Evolutionary conservation across 768 basidiomycete genomes (phyloP).

Genomic region (Boletus rufocinnamomeus): DNA sequence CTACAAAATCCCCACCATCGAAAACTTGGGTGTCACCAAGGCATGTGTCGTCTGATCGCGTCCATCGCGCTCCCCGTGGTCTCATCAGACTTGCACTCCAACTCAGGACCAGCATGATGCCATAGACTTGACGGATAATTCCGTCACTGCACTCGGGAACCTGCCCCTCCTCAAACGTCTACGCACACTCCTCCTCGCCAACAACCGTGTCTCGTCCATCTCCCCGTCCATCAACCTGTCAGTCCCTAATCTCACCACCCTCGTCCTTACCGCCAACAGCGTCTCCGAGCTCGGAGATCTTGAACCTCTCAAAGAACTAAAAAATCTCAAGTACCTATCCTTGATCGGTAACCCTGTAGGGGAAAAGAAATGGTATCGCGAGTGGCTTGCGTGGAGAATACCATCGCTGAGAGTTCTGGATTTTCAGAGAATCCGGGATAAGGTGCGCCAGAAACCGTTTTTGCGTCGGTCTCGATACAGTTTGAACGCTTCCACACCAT

Average conservation of each 20-base stretch:
- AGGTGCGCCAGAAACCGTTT: constrained; percentile 62
- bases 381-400: constrained; percentile 91
- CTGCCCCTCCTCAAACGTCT: constrained; percentile 85
- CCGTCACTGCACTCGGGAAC: constrained; percentile 79
- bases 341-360: constrained; percentile 81
- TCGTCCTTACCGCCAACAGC: constrained; percentile 84
- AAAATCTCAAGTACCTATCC: constrained; percentile 71
- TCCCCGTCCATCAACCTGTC: constrained; percentile 82
- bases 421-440: constrained; percentile 93
- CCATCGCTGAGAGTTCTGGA: constrained; percentile 88
- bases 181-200: constrained; percentile 80
- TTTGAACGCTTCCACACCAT: constrained; percentile 31
- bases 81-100: constrained; percentile 17
- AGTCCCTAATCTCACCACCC: constrained; percentile 78
- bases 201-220: constrained; percentile 85
- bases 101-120: constrained; percentile 88
- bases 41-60: constrained; percentile 44
- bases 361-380: constrained; percentile 95
- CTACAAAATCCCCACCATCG: constrained; percentile 92
- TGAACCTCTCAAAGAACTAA: constrained; percentile 77
- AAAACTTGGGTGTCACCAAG: constrained; percentile 93
- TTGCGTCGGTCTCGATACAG: constrained; percentile 22
- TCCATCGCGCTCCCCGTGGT: constrained; percentile 9
- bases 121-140: constrained; percentile 93
- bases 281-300: constrained; percentile 81